Evolutionary conservation across 306 rosid species (phyloP).

Genomic region (Astragalus membranaceus): DNA sequence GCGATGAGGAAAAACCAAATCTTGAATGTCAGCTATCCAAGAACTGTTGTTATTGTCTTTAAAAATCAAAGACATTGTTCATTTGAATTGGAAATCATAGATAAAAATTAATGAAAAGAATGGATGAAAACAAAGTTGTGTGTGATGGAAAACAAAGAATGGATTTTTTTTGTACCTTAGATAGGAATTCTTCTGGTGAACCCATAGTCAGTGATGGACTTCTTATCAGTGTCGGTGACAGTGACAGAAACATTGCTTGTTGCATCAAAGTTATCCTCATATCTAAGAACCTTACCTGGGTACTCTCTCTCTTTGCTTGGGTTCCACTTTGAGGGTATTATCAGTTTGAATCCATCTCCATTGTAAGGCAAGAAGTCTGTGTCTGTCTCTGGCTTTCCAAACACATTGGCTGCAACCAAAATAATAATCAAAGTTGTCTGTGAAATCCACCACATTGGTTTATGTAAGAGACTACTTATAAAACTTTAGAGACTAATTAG

Average conservation of each 20-base stretch:
- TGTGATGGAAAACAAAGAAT: neutral
- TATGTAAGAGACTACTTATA: too few species aligned
- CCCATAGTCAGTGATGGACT: constrained; percentile 82
- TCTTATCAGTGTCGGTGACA: constrained; percentile 69
- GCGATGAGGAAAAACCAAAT: constrained; percentile 14
- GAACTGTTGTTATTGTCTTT: neutral
- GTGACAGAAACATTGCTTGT: constrained; percentile 62
- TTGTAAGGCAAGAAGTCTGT: constrained; percentile 74
- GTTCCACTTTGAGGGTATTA: constrained; percentile 83
- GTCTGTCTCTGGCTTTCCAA: constrained; percentile 81
- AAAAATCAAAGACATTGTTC: neutral
- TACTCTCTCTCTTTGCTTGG: constrained; percentile 82
- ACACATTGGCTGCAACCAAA: constrained; percentile 70
- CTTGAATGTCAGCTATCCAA: constrained; percentile 11
- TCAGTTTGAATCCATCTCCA: constrained; percentile 79
- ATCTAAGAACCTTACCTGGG: constrained; percentile 92
- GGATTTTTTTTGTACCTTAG: too few species aligned
- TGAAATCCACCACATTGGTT: too few species aligned
- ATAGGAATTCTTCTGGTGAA: constrained; percentile 66
- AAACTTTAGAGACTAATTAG: too few species aligned
- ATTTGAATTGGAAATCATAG: neutral
- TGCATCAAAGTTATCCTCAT: constrained; percentile 76
- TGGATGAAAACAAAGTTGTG: too few species aligned
- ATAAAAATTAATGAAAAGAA: too few species aligned
- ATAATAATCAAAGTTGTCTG: neutral